phyloP scores from a whole-genome alignment of 106 monocot genomes.

The Apostasia ramifera region DNA sequence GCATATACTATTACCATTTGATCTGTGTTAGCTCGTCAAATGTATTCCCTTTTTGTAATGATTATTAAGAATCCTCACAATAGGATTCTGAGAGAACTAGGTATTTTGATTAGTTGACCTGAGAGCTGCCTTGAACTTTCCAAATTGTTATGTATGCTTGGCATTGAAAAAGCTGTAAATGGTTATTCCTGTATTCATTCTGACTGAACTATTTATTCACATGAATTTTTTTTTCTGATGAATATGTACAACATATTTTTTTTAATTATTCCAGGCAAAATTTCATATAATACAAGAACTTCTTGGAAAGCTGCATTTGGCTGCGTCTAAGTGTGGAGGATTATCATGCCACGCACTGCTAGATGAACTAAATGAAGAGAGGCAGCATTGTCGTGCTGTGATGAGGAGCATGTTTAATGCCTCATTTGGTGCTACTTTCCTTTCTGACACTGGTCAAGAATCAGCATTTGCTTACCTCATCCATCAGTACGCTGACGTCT shows the following conservation, averaged over 20 bases:
- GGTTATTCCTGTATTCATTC: too few relatives aligned
- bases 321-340: conserved; percentile 28
- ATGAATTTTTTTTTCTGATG: not conserved
- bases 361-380: conserved; percentile 65
- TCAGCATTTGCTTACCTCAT: conserved; percentile 91
- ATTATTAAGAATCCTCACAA: too few relatives aligned
- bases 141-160: too few relatives aligned
- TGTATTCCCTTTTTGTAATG: too few relatives aligned
- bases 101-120: too few relatives aligned
- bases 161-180: too few relatives aligned
- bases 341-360: conserved; percentile 28
- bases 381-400: conserved; percentile 30
- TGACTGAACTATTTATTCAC: too few relatives aligned
- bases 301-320: conserved; percentile 73
- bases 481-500: conserved; percentile 94
- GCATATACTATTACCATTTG: too few relatives aligned
- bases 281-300: conserved; percentile 85
- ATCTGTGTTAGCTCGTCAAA: too few relatives aligned
- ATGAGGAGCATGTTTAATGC: conserved; percentile 82
- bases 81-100: too few relatives aligned
- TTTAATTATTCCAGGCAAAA: conserved; percentile 47
- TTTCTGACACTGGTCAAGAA: conserved; percentile 89
- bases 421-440: conserved; percentile 86
- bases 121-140: too few relatives aligned
- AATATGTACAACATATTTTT: not conserved